These are phyloP conservation scores for Aspergillus sp. DNA, from an alignment of 2,329 filamentous ascomycete species.

Conservation along the genomic window DNA sequence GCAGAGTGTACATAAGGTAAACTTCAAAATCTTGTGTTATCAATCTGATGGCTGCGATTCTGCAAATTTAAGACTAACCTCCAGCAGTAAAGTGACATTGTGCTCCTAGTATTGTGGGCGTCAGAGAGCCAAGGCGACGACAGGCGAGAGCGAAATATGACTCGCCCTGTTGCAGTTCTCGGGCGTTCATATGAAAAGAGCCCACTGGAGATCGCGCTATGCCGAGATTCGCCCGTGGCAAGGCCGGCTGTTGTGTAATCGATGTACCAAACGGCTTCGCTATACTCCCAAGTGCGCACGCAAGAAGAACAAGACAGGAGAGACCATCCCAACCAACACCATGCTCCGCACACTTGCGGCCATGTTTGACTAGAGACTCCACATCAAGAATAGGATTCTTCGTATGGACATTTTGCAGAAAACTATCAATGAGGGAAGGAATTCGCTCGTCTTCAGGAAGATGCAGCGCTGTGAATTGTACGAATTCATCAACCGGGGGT, in stretches of 20 bases:
- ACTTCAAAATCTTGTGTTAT: neutral
- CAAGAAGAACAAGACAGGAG: conserved; percentile 29
- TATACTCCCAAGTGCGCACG: conserved; percentile 25
- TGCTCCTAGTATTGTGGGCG: conserved; percentile 24
- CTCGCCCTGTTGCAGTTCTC: conserved; percentile 17
- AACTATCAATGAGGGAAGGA: conserved; percentile 22
- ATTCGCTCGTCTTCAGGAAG: conserved; percentile 23
- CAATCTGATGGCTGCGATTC: neutral
- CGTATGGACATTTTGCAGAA: conserved; percentile 29
- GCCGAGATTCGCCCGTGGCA: too few relatives aligned
- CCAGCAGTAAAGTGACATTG: conserved; percentile 39
- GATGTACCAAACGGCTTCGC: conserved; percentile 17
- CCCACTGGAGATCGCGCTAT: conserved; percentile 2
- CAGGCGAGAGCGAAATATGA: conserved; percentile 26
- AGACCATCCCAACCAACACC: conserved; percentile 27
- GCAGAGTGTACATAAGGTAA: conserved; percentile 31
- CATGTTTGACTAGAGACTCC: conserved; percentile 17
- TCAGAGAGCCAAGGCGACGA: conserved; percentile 22
- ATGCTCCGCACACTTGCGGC: conserved; percentile 16
- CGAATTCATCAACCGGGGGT: conserved; percentile 4
- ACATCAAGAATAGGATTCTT: conserved; percentile 34
- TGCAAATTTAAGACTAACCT: conserved; percentile 27
- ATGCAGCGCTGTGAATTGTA: conserved; percentile 1
- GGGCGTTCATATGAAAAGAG: neutral
- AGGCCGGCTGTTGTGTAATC: neutral